Evolutionary conservation across 306 rosid genomes (phyloP), one percentile per base, ranked within the genome.

Genomic region (Castanea mollissima): DNA sequence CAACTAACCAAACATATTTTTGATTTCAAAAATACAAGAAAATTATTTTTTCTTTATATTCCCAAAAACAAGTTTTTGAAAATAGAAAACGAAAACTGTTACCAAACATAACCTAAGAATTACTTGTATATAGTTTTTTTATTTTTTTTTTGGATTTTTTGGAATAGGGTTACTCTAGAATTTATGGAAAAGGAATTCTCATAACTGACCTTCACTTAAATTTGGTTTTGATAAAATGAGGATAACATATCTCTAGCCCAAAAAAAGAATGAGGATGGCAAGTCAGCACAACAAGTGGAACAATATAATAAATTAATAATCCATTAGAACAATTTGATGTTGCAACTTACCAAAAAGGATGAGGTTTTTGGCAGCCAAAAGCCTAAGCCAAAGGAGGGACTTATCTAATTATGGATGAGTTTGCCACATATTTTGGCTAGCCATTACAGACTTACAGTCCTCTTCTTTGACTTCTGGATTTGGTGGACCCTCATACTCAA

Each of bases 221-320:
- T 19, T 19, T 55, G 8, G 60, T 55, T 19, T 0, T 55, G 25
- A 55, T 55, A 55, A 55, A 21, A 55, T 19, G 11, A 1, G 25
- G 31, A 19, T 19, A 9, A 55, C 21, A 19, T 55, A 55, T 55
- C 11, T 3, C 20, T 52, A 79, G 62, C 35, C 29, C 1, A 12
- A 64, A 4, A 64, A 29, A 18, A 27, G 11, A 81, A 79, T 69
- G 85, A 78, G 80, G 32, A 27, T 73, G 78, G 80, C 86, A 69
- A 83, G 52, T 71, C 69, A 44, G 25, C 71, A 38, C 10, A 57
- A n/a, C 32, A 29, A 29, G 81, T 51, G 75, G 76, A 76, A 76
- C 57, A 80, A 51, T 4, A 57, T 29, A 55, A 65, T 23, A 23
- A 23, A 23, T 23, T 23, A 23, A 23, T 73, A 14, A 70, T 55